phyloP scores from a whole-genome alignment of 192 early-diverging fungal genomes.

The Funneliformis mosseae region DNA sequence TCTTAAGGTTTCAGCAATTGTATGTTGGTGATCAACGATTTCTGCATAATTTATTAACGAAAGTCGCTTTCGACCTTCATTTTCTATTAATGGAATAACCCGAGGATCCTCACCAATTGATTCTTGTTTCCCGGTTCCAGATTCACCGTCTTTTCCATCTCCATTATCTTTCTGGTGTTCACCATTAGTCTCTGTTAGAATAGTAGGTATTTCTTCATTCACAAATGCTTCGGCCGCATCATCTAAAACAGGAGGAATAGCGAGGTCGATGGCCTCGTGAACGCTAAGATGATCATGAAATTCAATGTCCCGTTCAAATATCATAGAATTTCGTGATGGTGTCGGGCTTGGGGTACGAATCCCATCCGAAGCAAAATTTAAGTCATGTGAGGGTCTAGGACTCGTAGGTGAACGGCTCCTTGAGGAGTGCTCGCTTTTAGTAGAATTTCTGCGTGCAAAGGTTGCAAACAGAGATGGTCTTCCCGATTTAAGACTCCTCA shows the following conservation, averaged over 20 bases:
- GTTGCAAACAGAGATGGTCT: slow-evolving; percentile 25
- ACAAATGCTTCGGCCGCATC: slow-evolving; percentile 34
- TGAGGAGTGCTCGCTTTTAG: slow-evolving; percentile 29
- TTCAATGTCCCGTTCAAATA: slow-evolving; percentile 38
- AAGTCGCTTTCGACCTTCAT: slow-evolving; percentile 12
- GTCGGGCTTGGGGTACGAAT: slow-evolving; percentile 27
- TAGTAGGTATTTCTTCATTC: slow-evolving; percentile 28
- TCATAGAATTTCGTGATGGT: slow-evolving; percentile 35
- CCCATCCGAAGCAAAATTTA: background rate
- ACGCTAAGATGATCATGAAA: slow-evolving; percentile 30
- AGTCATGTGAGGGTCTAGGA: slow-evolving; percentile 32
- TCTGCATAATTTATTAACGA: slow-evolving; percentile 9
- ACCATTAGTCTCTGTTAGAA: background rate
- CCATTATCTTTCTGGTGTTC: background rate
- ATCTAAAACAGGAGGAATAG: slow-evolving; percentile 32
- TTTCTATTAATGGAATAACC: background rate
- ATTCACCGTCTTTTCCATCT: background rate
- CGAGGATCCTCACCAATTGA: background rate
- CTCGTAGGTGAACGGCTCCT: slow-evolving; percentile 32
- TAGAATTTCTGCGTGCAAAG: slow-evolving; percentile 34
- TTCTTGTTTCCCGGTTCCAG: background rate
- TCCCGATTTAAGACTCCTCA: slow-evolving; percentile 22
- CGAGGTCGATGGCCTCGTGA: slow-evolving; percentile 36
- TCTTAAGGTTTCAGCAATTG: slow-evolving; percentile 31
- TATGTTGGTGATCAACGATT: slow-evolving; percentile 5